Conservation (phyloP, 2,329 filamentous ascomycete genomes). For the Ophiostoma perfectum region DNA sequence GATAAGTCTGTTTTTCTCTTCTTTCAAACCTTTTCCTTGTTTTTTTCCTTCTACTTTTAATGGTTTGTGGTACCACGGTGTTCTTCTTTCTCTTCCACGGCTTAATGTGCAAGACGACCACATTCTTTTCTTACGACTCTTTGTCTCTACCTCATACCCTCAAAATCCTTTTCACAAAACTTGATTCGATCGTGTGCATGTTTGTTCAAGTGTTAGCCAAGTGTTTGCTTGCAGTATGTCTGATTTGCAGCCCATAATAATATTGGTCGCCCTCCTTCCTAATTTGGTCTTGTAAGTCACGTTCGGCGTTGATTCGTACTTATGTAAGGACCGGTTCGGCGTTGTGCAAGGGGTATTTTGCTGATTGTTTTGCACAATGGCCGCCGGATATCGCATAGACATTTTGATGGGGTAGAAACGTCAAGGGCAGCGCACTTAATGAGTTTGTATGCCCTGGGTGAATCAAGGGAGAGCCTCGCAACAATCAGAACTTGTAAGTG, state of each 20-base stretch:
- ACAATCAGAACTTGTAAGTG: not conserved
- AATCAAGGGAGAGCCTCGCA: not conserved
- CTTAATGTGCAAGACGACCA: constrained; percentile 2
- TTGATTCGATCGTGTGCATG: not conserved
- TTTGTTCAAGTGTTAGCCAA: no score
- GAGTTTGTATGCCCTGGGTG: not conserved
- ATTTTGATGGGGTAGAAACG: no score
- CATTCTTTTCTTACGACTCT: not conserved
- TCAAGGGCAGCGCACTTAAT: no score
- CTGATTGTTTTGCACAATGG: not conserved
- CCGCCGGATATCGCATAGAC: not conserved
- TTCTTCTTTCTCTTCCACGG: constrained; percentile 2
- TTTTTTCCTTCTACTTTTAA: not conserved
- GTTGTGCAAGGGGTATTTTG: not conserved
- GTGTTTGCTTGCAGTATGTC: not conserved
- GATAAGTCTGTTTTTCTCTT: not conserved
- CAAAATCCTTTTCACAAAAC: not conserved
- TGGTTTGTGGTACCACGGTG: constrained; percentile 4
- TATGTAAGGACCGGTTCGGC: not conserved
- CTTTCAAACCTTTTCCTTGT: not conserved
- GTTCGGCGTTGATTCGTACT: not conserved
- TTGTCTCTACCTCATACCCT: not conserved
- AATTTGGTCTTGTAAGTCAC: not conserved
- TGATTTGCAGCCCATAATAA: not conserved
- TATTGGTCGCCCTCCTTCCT: not conserved